These are phyloP conservation scores for Leccinum solheimii DNA, from an alignment of 1,284 basidiomycete species.

Conservation along the genomic window DNA sequence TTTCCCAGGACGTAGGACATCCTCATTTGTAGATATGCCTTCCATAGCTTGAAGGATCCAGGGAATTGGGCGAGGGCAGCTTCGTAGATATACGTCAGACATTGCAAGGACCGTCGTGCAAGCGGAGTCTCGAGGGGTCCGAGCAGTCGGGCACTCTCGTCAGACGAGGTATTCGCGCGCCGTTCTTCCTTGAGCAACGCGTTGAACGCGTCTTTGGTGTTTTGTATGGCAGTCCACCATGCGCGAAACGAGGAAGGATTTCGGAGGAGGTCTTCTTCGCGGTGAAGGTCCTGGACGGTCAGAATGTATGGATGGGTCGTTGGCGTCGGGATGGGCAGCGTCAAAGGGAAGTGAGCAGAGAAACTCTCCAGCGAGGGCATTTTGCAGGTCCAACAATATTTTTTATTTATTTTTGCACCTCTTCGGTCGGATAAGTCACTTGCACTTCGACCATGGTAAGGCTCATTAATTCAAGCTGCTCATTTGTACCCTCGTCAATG, in stretches of 20 bases:
- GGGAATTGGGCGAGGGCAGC: conserved; percentile 88
- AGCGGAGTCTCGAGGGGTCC: conserved; percentile 75
- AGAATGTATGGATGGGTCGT: conserved; percentile 77
- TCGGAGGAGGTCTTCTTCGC: conserved; percentile 94
- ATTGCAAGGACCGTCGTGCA: conserved; percentile 76
- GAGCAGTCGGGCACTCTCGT: conserved; percentile 54
- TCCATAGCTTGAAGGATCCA: conserved; percentile 93
- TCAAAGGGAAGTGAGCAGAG: conserved; percentile 72
- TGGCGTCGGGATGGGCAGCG: conserved; percentile 83
- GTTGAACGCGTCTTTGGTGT: conserved; percentile 67
- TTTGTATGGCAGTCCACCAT: conserved; percentile 88
- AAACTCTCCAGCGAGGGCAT: conserved; percentile 52
- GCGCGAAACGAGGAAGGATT: conserved; percentile 90
- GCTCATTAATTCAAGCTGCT: not conserved
- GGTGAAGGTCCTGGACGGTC: conserved; percentile 73
- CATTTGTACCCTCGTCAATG: conserved; percentile 4
- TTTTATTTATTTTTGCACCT: not conserved
- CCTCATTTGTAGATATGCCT: conserved; percentile 83
- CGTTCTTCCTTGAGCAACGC: conserved; percentile 59
- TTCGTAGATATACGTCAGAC: conserved; percentile 90
- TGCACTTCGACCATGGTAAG: conserved; percentile 29
- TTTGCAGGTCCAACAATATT: conserved; percentile 38
- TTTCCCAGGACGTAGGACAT: conserved; percentile 88
- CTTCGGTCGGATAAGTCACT: conserved; percentile 8
- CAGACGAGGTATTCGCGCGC: conserved; percentile 42